Percentiles rank a stretch among this genome's conserved stretches.
Conservation (phyloP, 2,329 filamentous ascomycete species). For the Colletotrichum cordylinicola region DNA sequence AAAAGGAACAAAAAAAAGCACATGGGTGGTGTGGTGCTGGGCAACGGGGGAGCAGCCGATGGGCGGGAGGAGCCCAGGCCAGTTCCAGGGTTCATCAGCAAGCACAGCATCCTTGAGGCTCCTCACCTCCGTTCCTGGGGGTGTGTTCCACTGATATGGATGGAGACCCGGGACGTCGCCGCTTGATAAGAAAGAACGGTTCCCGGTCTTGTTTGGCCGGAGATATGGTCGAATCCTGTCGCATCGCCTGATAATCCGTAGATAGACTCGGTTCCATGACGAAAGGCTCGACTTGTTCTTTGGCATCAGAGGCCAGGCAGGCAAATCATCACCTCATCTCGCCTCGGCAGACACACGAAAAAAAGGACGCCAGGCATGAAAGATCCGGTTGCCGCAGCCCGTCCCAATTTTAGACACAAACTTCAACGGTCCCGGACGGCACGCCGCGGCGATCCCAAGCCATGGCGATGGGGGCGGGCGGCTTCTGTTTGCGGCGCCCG, state of each 20-base stretch:
- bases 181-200: neutral
- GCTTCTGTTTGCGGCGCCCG: neutral
- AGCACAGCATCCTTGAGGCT: neutral
- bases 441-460: neutral
- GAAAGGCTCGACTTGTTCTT: neutral
- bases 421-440: neutral
- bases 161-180: neutral
- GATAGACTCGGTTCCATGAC: neutral
- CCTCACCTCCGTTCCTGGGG: neutral
- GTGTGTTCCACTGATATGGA: neutral
- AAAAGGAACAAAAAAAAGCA: neutral
- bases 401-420: neutral
- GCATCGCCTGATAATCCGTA: neutral
- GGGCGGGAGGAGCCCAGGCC: neutral
- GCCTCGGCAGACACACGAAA: neutral
- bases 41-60: neutral
- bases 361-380: neutral
- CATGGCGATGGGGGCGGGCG: neutral
- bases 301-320: neutral
- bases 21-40: neutral
- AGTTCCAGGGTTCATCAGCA: neutral
- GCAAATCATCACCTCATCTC: neutral
- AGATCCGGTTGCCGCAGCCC: neutral
- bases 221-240: neutral
- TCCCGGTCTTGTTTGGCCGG: neutral